A percentile compares a stretch with the other conserved stretches of the same genome.
These are phyloP conservation scores for Rubia tinctorum DNA, from an alignment of 305 asterid species.

Conservation along the genomic window DNA sequence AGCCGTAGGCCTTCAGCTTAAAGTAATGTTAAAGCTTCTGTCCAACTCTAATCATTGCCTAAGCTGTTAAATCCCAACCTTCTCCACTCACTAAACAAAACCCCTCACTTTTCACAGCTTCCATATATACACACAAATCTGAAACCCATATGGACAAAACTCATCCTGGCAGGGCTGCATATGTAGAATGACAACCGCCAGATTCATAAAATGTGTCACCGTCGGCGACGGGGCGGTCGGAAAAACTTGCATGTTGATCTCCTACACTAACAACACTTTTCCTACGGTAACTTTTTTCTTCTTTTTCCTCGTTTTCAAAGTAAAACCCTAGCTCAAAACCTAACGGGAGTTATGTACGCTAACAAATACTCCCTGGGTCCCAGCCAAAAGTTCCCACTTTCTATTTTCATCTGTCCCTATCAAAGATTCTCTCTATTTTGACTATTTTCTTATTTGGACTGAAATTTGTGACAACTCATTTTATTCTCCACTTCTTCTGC, in stretches of 20 bases:
- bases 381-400: too few relatives aligned
- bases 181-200: conserved; percentile 50
- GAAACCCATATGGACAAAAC: background rate
- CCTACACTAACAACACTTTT: conserved; percentile 70
- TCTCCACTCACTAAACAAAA: conserved; percentile 15
- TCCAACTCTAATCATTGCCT: conserved; percentile 35
- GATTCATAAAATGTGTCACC: conserved; percentile 77
- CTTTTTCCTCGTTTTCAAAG: too few relatives aligned
- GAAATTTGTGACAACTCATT: too few relatives aligned
- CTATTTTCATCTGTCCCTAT: too few relatives aligned
- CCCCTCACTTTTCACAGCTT: background rate
- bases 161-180: too few relatives aligned
- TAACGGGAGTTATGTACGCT: too few relatives aligned
- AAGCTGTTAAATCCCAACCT: conserved; percentile 28
- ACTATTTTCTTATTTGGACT: too few relatives aligned
- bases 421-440: too few relatives aligned
- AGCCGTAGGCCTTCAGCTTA: conserved; percentile 40
- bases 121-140: background rate
- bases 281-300: conserved; percentile 44
- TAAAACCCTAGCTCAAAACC: too few relatives aligned
- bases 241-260: conserved; percentile 79
- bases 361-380: too few relatives aligned
- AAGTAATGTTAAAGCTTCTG: conserved; percentile 40
- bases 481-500: too few relatives aligned
- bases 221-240: conserved; percentile 98